Base-by-base conservation (phyloP, 345 rosid species). In the Boechera retrofracta region DNA sequence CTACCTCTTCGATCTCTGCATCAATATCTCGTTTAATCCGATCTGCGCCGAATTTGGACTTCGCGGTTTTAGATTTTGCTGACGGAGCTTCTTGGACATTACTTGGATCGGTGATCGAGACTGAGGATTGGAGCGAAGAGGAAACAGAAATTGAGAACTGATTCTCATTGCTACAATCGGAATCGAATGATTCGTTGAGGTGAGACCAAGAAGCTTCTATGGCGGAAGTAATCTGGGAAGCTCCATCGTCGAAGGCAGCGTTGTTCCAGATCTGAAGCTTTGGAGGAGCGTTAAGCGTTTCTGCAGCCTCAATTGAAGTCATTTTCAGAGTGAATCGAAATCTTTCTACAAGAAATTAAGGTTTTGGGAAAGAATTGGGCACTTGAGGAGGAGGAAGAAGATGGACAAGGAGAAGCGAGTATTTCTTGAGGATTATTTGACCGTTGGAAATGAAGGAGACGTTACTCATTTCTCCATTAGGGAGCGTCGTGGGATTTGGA, bases 221-320 rank as follows among this genome's bases (percentile, higher is more conserved):
- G 55, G 70, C 82, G 29, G 76, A 61, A 9, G 86, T 69, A 32
- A 81, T 85, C 59, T 84, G 85, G n/a, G 87, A 81, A 21, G 82
- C 90, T 6, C 87, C 89, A 32, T 87, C 87, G 83, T 95, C 98
- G 66, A 95, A 92, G 7, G 97, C 89, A 3, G 89, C 99, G 74
- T 92, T 95, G 87, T 87, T 84, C 99, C 99, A 95, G 36, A 95
- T 69, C 85, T 92, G 99, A 35, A 92, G 86, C 64, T 89, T 86
- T 51, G 55, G 55, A 2, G 86, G 79, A 32, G 85, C 80, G 55
- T 81, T 51, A 3, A 80, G 48, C 44, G 77, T 77, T 69, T 85
- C 91, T 61, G 87, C 86, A 81, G 78, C 74, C 16, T 84, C 89
- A 13, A 69, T 64, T 38, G 83, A 75, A 78, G 87, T 85, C 97